Base-by-base conservation (phyloP, 345 rosid species). In the Melaleuca alternifolia region DNA sequence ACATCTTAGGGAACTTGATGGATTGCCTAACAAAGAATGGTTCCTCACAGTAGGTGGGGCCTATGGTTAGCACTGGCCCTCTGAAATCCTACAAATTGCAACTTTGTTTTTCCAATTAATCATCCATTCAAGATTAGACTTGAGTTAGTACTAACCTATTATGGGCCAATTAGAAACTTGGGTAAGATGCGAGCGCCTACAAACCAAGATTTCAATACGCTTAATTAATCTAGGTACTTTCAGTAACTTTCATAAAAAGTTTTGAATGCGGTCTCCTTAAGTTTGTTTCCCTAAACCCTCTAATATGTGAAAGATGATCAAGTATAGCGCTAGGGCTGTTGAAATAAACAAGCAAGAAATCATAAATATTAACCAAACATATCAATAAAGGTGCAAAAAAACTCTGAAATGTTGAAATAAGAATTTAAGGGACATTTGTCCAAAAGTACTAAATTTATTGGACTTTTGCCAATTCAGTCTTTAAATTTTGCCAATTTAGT, bases 91-190 rank as follows among this genome's bases (percentile, higher is more conserved):
- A 23, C 2, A 2, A 23, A 56, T 24, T 2, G 3, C 24, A 24
- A 56, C 61, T 24, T 24, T 9, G 0, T 10, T 56, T 56, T 23
- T 56, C 2, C 11, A 24, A 9, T 23, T 24, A 24, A 56, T 24
- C 13, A 56, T 23, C 23, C 0, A 4, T 56, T 24, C n/a, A 56
- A 24, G 61, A 56, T 56, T 0, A 10, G 1, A 23, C 6, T 56
- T 10, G 6, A 56, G 5, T 56, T n/a, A 24, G 3, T 10, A 56
- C 28, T 4, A 56, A 56, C 6, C 28, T 56, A 9, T 24, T 10
- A 0, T 1, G 0, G 24, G 28, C 28, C 0, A 24, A 13, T 10
- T 23, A 56, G 61, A 56, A 56, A 23, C 0, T 0, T 10, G 1
- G 61, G 28, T 10, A 10, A 56, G 61, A 24, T 56, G 61, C 1